Percentiles rank a stretch among this genome's conserved stretches.
Conservation (phyloP, 1,139 yeast species). For the Hanseniaspora sp. region DNA sequence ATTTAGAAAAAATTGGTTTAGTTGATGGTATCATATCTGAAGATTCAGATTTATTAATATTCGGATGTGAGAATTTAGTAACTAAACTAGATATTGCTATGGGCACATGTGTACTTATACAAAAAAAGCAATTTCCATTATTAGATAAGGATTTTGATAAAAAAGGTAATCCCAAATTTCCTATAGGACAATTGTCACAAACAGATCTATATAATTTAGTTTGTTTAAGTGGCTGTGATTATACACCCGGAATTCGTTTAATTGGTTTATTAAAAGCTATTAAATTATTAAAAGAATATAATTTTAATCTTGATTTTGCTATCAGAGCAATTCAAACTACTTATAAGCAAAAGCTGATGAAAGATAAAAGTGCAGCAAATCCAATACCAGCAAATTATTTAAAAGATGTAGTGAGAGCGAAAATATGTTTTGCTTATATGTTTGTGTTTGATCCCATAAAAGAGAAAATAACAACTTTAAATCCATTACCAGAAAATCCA, state of each 20-base stretch:
- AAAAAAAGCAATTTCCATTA: slow-evolving; percentile 42
- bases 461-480: slow-evolving; percentile 44
- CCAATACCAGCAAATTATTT: slow-evolving; percentile 48
- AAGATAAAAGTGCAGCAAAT: slow-evolving; percentile 52
- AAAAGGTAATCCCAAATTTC: slow-evolving; percentile 30
- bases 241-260: slow-evolving; percentile 73
- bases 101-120: slow-evolving; percentile 52
- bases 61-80: slow-evolving; percentile 67
- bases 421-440: slow-evolving; percentile 73
- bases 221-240: slow-evolving; percentile 89
- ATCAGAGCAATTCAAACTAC: slow-evolving; percentile 30
- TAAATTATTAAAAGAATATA: slow-evolving; percentile 42
- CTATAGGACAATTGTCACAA: slow-evolving; percentile 39
- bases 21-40: slow-evolving; percentile 87
- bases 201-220: slow-evolving; percentile 68
- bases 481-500: slow-evolving; percentile 42
- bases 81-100: slow-evolving; percentile 77
- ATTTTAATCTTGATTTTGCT: slow-evolving; percentile 9
- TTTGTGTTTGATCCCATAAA: slow-evolving; percentile 65
- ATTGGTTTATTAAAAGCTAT: slow-evolving; percentile 76
- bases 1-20: slow-evolving; percentile 59
- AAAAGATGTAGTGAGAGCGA: slow-evolving; percentile 54
- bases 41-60: slow-evolving; percentile 83
- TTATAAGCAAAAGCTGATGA: slow-evolving; percentile 45
- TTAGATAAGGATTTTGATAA: slow-evolving; percentile 20